Percentiles rank a stretch among this genome's conserved stretches.
Evolutionary conservation across 228 moss, liverwort and hornwort species (phyloP).

Genomic region (Sphagnum magellanicum): DNA sequence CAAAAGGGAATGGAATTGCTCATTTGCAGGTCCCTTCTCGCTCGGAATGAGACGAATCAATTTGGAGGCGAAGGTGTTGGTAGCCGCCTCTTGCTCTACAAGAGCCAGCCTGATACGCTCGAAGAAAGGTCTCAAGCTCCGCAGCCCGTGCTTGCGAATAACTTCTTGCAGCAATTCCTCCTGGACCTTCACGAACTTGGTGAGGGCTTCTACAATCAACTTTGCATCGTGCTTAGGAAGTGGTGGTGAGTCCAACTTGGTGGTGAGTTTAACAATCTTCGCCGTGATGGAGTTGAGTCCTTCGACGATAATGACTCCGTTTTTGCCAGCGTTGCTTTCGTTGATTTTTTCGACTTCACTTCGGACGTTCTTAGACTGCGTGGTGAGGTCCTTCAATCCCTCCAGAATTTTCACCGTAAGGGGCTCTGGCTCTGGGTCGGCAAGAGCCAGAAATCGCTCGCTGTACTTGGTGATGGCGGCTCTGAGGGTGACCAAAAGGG

Average conservation of each 20-base stretch:
- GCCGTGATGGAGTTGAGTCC: conserved; percentile 1
- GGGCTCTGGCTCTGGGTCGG: too few relatives aligned
- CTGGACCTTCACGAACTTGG: conserved; percentile 7
- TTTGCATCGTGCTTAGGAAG: conserved; percentile 6
- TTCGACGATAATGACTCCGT: not conserved
- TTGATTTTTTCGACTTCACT: not conserved
- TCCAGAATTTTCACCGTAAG: too few relatives aligned
- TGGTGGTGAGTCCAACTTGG: conserved; percentile 2
- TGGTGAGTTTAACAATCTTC: conserved; percentile 1
- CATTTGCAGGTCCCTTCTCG: conserved; percentile 1
- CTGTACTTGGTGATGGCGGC: too few relatives aligned
- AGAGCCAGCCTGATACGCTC: conserved; percentile 10
- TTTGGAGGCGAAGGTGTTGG: conserved; percentile 8
- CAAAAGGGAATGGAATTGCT: not conserved
- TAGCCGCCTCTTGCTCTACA: conserved; percentile 1
- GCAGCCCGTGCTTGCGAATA: conserved; percentile 4
- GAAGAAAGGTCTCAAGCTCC: conserved; percentile 3
- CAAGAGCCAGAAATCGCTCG: too few relatives aligned
- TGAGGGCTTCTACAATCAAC: conserved; percentile 6
- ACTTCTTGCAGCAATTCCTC: conserved; percentile 7
- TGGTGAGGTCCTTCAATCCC: conserved; percentile 7
- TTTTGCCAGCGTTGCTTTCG: accelerated
- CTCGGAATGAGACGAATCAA: conserved; percentile 12
- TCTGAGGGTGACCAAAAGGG: too few relatives aligned
- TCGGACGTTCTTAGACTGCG: conserved; percentile 1